A percentile compares a stretch with the other conserved stretches of the same genome.
Conservation (phyloP, 2,329 filamentous ascomycete genomes). For the Shiraia bambusicola region DNA sequence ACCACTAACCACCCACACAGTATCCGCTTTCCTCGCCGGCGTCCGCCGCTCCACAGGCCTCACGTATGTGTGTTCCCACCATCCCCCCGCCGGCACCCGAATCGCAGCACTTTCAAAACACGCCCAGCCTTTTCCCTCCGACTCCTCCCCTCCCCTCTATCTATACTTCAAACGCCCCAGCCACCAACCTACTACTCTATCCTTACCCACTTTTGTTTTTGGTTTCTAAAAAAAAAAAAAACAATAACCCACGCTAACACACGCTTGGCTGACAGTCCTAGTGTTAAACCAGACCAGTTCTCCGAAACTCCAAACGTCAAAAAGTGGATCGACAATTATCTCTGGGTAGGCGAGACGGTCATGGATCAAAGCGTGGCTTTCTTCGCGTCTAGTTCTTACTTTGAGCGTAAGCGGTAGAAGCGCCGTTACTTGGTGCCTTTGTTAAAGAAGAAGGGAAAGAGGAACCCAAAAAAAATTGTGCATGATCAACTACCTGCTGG, state of each 20-base stretch:
- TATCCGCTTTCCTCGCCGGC: slow-evolving; percentile 94
- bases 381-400: slow-evolving; percentile 83
- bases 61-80: slow-evolving; percentile 68
- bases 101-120: background rate
- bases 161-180: too few relatives aligned
- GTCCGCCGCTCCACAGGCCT: slow-evolving; percentile 97
- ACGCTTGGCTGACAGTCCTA: slow-evolving; percentile 57
- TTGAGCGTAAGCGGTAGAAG: slow-evolving; percentile 73
- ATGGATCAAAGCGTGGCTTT: slow-evolving; percentile 97
- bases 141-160: too few relatives aligned
- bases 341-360: slow-evolving; percentile 93
- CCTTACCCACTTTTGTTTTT: too few relatives aligned
- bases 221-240: too few relatives aligned
- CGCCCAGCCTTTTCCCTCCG: background rate
- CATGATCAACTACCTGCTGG: too few relatives aligned
- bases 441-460: too few relatives aligned
- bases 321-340: slow-evolving; percentile 89
- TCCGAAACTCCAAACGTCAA: slow-evolving; percentile 80
- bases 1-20: slow-evolving; percentile 53
- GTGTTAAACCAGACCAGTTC: slow-evolving; percentile 84
- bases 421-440: too few relatives aligned
- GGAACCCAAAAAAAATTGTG: too few relatives aligned
- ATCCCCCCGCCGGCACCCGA: slow-evolving; percentile 2
- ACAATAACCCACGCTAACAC: slow-evolving; percentile 17
- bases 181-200: too few relatives aligned